A percentile compares a stretch with the other conserved stretches of the same genome.
Evolutionary conservation across 2,329 filamentous ascomycete species (phyloP).

Genomic region (Penicillium freii): DNA sequence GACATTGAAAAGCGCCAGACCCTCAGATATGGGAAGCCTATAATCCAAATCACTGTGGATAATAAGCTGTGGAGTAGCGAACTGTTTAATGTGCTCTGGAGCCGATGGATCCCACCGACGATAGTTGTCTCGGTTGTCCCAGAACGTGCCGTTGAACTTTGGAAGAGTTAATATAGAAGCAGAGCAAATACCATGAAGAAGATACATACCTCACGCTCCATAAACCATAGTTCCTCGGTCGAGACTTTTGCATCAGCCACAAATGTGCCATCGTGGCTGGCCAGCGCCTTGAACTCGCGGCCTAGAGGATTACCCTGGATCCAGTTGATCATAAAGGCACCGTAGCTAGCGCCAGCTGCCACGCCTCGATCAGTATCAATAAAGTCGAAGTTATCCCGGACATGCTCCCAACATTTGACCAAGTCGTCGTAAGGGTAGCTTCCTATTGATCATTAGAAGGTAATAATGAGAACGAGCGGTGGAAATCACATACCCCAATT

Average conservation of each 20-base stretch:
- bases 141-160: conserved; percentile 50
- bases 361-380: conserved; percentile 41
- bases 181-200: background rate
- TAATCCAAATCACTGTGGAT: conserved; percentile 87
- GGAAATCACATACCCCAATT: conserved; percentile 65
- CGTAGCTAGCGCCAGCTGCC: conserved; percentile 43
- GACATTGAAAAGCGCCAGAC: conserved; percentile 75
- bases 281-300: conserved; percentile 80
- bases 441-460: conserved; percentile 17
- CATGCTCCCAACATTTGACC: conserved; percentile 72
- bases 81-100: conserved; percentile 61
- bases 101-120: conserved; percentile 65
- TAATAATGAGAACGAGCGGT: background rate
- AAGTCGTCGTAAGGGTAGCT: conserved; percentile 73
- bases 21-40: conserved; percentile 77
- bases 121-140: conserved; percentile 60
- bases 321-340: conserved; percentile 64
- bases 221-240: conserved; percentile 54
- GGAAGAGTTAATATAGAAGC: background rate
- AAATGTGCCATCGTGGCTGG: conserved; percentile 85
- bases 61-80: conserved; percentile 77
- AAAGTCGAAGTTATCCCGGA: conserved; percentile 46
- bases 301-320: conserved; percentile 84
- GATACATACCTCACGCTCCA: conserved; percentile 44
- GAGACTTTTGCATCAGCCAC: conserved; percentile 54